Conservation (phyloP, 805 yeast genomes). For the Saccharomycopsis sp. region DNA sequence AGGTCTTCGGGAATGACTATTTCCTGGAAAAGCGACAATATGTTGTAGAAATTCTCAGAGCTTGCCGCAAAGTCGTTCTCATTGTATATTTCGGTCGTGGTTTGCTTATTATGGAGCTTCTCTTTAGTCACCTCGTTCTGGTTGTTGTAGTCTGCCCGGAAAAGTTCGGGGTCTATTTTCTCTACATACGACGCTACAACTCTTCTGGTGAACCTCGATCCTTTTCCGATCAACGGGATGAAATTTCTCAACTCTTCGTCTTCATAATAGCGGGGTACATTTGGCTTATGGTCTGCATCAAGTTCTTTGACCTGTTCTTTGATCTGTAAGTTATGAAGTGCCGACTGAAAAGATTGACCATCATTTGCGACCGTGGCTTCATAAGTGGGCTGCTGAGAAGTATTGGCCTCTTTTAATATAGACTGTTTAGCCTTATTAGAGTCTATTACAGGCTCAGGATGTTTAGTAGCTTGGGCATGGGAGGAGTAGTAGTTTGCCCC, state of each 20-base stretch:
- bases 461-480: background rate
- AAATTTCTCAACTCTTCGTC: conserved; percentile 14
- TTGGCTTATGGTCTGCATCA: background rate
- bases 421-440: background rate
- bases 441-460: background rate
- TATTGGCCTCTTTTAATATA: background rate
- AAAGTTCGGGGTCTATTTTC: conserved; percentile 1
- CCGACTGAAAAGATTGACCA: background rate
- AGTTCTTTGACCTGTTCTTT: background rate
- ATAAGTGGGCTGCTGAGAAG: background rate
- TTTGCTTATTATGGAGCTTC: conserved; percentile 3
- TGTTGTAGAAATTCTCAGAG: conserved; percentile 7
- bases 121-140: conserved; percentile 4
- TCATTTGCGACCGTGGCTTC: background rate
- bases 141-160: conserved; percentile 2
- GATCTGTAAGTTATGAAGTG: background rate
- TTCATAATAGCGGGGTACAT: background rate
- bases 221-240: conserved; percentile 17
- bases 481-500: background rate
- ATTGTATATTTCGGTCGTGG: background rate
- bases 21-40: conserved; percentile 12
- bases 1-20: conserved; percentile 6
- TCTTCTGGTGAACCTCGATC: conserved; percentile 12
- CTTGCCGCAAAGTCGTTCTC: conserved; percentile 2
- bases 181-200: conserved; percentile 8